A percentile compares a stretch with the other conserved stretches of the same genome.
Conservation (phyloP, 768 basidiomycete species). For the Punctularia strigosozonata region DNA sequence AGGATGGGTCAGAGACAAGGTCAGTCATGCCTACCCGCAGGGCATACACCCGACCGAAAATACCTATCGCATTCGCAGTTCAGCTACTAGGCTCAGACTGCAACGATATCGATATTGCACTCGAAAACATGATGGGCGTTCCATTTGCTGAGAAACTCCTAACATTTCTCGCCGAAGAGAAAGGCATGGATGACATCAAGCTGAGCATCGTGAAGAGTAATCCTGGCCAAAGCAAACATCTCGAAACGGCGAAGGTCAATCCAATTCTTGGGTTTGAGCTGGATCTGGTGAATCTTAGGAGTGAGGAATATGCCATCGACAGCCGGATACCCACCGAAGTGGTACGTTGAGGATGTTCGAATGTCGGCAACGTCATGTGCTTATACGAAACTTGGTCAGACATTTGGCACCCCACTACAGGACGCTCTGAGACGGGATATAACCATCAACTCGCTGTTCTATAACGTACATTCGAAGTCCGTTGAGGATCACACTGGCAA, state of each 20-base stretch:
- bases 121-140: constrained; percentile 82
- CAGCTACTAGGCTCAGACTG: constrained; percentile 75
- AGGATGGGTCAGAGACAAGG: constrained; percentile 99
- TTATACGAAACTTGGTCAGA: constrained; percentile 28
- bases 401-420: constrained; percentile 84
- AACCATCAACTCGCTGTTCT: constrained; percentile 94
- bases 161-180: constrained; percentile 14
- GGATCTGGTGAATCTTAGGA: constrained; percentile 89
- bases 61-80: constrained; percentile 4
- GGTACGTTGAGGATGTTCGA: constrained; percentile 33
- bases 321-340: constrained; percentile 86
- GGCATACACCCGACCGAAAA: too few species aligned
- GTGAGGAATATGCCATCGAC: constrained; percentile 79
- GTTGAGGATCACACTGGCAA: constrained; percentile 85
- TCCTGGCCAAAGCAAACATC: constrained; percentile 95
- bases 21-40: constrained; percentile 22
- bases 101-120: constrained; percentile 89
- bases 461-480: constrained; percentile 76
- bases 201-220: constrained; percentile 85
- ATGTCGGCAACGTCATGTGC: too few species aligned
- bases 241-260: constrained; percentile 86
- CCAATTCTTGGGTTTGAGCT: constrained; percentile 74
- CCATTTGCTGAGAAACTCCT: constrained; percentile 61
- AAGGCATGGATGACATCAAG: constrained; percentile 39
- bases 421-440: constrained; percentile 87